These are phyloP conservation scores for Heliocybe sulcata DNA, from an alignment of 1,284 basidiomycete genomes.

Conservation along the genomic window DNA sequence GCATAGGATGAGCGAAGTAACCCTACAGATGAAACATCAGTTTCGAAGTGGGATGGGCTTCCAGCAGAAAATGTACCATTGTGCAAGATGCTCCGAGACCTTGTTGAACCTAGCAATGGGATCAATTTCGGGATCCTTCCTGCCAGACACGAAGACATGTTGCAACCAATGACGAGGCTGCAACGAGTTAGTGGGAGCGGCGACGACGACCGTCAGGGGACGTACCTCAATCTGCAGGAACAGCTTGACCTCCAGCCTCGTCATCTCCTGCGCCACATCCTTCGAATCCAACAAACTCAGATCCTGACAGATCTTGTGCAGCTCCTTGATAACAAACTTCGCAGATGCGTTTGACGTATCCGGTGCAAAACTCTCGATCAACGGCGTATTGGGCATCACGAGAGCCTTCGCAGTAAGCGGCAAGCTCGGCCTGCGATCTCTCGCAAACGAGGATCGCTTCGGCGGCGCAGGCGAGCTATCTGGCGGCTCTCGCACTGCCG, in stretches of 20 bases:
- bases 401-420: conserved; percentile 31
- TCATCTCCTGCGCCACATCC: conserved; percentile 74
- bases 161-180: conserved; percentile 79
- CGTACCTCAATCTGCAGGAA: conserved; percentile 66
- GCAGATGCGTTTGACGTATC: conserved; percentile 6
- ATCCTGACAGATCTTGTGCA: conserved; percentile 47
- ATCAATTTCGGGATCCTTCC: conserved; percentile 54
- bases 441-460: neutral
- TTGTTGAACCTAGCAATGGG: conserved; percentile 63
- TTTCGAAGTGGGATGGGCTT: neutral
- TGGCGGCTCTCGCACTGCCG: conserved; percentile 9
- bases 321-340: conserved; percentile 48
- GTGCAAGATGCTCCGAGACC: conserved; percentile 68
- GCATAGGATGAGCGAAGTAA: conserved; percentile 71
- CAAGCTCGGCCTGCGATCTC: conserved; percentile 32
- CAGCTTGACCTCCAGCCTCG: conserved; percentile 50
- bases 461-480: neutral
- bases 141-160: conserved; percentile 60
- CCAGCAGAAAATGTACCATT: conserved; percentile 40
- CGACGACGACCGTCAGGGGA: neutral
- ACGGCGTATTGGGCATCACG: conserved; percentile 22
- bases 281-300: conserved; percentile 47
- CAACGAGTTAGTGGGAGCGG: neutral
- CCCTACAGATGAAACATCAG: conserved; percentile 28
- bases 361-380: conserved; percentile 3